Conservation (phyloP, 495 filamentous ascomycete genomes). For the Hypomontagnella submonticulosa region DNA sequence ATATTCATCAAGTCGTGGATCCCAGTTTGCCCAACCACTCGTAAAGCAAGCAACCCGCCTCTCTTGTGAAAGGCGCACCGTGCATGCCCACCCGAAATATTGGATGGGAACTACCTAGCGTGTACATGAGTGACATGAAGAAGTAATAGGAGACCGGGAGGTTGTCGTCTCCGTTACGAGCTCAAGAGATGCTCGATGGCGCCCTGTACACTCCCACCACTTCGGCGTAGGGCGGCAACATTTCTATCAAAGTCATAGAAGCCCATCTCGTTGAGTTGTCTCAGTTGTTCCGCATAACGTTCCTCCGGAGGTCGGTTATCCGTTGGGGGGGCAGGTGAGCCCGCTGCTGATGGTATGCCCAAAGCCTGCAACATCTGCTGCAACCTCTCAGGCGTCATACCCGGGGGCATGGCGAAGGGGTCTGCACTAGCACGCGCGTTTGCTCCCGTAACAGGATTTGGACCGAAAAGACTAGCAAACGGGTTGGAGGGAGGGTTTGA, state of each 20-base stretch:
- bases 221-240: constrained; percentile 84
- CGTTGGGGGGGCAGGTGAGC: constrained; percentile 64
- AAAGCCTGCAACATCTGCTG: constrained; percentile 58
- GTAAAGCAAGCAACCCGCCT: constrained; percentile 5
- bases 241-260: constrained; percentile 98
- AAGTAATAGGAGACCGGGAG: not conserved
- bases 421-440: constrained; percentile 27
- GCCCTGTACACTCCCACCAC: constrained; percentile 94
- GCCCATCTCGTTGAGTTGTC: constrained; percentile 98
- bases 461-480: constrained; percentile 57
- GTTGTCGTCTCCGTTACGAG: constrained; percentile 24
- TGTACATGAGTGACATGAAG: not conserved
- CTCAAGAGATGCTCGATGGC: constrained; percentile 83
- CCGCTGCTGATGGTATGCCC: constrained; percentile 43
- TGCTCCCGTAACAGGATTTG: constrained; percentile 22
- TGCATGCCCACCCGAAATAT: constrained; percentile 8
- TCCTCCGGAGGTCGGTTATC: constrained; percentile 95
- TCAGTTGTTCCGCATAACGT: constrained; percentile 86
- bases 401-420: constrained; percentile 36
- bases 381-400: constrained; percentile 54
- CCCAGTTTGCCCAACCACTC: constrained; percentile 4
- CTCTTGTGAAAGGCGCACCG: constrained; percentile 3
- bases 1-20: constrained; percentile 34
- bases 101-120: constrained; percentile 5
- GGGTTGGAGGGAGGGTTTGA: constrained; percentile 50